phyloP scores from a whole-genome alignment of 1,139 yeast species.

The Taphrina betulina region DNA sequence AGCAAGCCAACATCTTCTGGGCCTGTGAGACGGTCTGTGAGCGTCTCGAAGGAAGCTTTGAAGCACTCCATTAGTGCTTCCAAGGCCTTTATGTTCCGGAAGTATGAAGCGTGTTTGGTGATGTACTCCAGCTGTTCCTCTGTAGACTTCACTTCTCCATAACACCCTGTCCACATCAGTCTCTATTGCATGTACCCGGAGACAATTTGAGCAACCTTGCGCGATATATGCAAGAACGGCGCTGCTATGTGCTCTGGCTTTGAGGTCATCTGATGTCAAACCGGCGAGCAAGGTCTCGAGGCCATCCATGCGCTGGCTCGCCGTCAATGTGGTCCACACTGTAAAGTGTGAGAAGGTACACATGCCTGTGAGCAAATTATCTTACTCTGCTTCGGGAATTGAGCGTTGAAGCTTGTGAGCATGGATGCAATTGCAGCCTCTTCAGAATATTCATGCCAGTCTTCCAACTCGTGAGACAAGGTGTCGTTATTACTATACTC shows the following conservation, averaged over 20 bases:
- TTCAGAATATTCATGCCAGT: conserved; percentile 45
- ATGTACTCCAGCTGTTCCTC: conserved; percentile 49
- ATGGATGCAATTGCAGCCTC: too few relatives aligned
- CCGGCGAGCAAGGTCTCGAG: conserved; percentile 4
- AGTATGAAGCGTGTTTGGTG: conserved; percentile 40
- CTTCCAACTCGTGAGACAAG: conserved; percentile 42
- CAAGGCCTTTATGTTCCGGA: conserved; percentile 37
- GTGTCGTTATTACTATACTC: conserved; percentile 41
- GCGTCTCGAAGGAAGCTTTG: neutral
- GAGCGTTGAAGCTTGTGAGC: too few relatives aligned
- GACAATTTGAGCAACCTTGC: conserved; percentile 28
- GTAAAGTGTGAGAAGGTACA: neutral
- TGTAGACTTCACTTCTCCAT: conserved; percentile 45
- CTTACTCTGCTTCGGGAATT: too few relatives aligned
- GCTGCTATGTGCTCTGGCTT: conserved; percentile 36
- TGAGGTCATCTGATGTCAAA: conserved; percentile 29
- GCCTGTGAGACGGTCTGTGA: neutral
- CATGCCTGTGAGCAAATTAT: too few relatives aligned
- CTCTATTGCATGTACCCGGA: neutral
- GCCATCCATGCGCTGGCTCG: neutral
- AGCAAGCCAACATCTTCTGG: neutral
- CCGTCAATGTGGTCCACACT: conserved; percentile 7
- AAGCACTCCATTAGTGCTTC: neutral
- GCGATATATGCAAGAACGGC: conserved; percentile 46
- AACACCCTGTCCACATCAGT: conserved; percentile 18